These are phyloP conservation scores for Acacia pycnantha DNA, from an alignment of 331 rosid genomes.

Conservation along the genomic window DNA sequence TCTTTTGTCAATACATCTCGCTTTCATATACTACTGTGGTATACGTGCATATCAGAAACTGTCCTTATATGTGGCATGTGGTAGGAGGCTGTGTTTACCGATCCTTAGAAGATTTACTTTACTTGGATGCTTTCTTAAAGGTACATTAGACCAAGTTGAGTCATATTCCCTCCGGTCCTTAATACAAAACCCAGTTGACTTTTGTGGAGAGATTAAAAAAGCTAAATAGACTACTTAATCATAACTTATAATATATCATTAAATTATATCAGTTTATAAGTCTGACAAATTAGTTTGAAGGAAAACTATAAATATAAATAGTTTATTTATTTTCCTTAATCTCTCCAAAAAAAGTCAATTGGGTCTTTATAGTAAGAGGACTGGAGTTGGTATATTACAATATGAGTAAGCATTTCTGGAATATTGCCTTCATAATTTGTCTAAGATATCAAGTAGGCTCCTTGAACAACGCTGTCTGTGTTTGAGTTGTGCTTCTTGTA, in stretches of 20 bases:
- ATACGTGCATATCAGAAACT: background rate
- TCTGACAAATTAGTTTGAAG: too few relatives aligned
- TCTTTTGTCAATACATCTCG: background rate
- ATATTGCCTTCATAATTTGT: background rate
- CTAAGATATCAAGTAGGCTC: background rate
- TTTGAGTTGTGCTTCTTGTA: background rate
- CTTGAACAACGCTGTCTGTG: background rate
- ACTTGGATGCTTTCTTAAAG: background rate
- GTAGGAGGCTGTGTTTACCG: background rate
- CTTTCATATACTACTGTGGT: background rate
- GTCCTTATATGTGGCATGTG: conserved; percentile 1
- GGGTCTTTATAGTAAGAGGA: too few relatives aligned
- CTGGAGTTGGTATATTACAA: too few relatives aligned
- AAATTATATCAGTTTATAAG: too few relatives aligned
- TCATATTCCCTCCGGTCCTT: background rate
- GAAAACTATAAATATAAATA: too few relatives aligned
- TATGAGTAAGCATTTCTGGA: background rate
- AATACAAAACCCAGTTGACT: too few relatives aligned
- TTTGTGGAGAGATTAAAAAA: too few relatives aligned
- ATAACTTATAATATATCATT: too few relatives aligned
- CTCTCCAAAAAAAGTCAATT: too few relatives aligned
- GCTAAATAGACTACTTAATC: too few relatives aligned
- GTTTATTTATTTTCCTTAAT: too few relatives aligned
- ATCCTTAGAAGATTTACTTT: background rate
- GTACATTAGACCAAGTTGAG: background rate